A percentile compares a stretch with the other conserved stretches of the same genome.
phyloP scores from a whole-genome alignment of 805 yeast species.

The Candida sphagnicola region DNA sequence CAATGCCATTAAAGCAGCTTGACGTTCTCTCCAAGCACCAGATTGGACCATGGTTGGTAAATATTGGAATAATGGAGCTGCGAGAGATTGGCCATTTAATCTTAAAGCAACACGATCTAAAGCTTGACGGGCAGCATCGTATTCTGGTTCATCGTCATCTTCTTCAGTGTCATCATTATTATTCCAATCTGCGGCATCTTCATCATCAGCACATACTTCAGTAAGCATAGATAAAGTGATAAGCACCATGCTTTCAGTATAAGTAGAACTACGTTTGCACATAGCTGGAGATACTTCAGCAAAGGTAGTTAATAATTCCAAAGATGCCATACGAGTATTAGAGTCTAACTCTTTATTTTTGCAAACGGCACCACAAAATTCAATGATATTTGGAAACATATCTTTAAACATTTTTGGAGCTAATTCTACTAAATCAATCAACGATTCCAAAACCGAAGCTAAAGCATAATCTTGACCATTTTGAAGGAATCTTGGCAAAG shows the following conservation, averaged over 20 bases:
- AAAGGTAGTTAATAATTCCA: conserved; percentile 86
- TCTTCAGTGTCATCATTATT: conserved; percentile 72
- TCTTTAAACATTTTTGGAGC: conserved; percentile 94
- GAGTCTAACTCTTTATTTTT: conserved; percentile 79
- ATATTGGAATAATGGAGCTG: conserved; percentile 81
- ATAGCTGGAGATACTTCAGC: conserved; percentile 91
- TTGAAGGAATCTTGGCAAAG: conserved; percentile 78
- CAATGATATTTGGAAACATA: conserved; percentile 84
- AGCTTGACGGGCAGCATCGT: conserved; percentile 92
- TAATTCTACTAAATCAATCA: conserved; percentile 84
- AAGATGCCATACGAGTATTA: conserved; percentile 74
- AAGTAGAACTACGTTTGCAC: conserved; percentile 79
- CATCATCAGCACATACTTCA: conserved; percentile 86
- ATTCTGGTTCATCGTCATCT: conserved; percentile 77
- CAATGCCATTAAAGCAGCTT: conserved; percentile 94
- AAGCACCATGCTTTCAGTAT: conserved; percentile 67
- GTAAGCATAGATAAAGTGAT: conserved; percentile 82
- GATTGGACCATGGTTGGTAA: conserved; percentile 81
- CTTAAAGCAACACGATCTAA: conserved; percentile 84
- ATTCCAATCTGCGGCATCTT: conserved; percentile 85
- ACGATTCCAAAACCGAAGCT: conserved; percentile 81
- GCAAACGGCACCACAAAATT: conserved; percentile 79
- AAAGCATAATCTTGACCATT: conserved; percentile 78
- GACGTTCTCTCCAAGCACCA: conserved; percentile 86
- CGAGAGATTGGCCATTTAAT: conserved; percentile 78